phyloP scores from a whole-genome alignment of 2,329 filamentous ascomycete genomes.

The Fusarium pseudograminearum region DNA sequence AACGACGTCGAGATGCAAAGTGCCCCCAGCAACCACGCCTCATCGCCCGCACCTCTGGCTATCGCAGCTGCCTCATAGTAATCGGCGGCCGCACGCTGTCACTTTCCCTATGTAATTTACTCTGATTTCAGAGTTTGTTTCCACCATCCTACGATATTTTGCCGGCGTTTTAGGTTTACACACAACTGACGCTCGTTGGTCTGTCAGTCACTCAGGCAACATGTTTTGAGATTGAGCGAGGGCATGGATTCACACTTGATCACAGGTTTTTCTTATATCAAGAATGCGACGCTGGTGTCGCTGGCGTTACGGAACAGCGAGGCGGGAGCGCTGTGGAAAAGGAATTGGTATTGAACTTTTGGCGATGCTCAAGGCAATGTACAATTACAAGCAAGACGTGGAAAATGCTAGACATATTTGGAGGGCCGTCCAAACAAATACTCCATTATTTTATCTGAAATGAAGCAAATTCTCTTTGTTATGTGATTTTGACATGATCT shows the following conservation, averaged over 20 bases:
- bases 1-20: slow-evolving; percentile 67
- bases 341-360: slow-evolving; percentile 22
- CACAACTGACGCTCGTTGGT: slow-evolving; percentile 30
- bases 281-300: slow-evolving; percentile 46
- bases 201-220: slow-evolving; percentile 15
- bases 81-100: neutral
- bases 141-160: slow-evolving; percentile 29
- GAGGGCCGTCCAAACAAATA: slow-evolving; percentile 19
- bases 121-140: slow-evolving; percentile 28
- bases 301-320: slow-evolving; percentile 48
- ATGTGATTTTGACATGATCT: neutral
- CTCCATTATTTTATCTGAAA: slow-evolving; percentile 2
- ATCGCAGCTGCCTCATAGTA: slow-evolving; percentile 59
- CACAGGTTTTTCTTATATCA: slow-evolving; percentile 6
- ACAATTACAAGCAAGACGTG: slow-evolving; percentile 24
- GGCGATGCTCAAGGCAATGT: slow-evolving; percentile 27
- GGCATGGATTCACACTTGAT: slow-evolving; percentile 23
- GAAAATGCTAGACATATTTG: slow-evolving; percentile 27
- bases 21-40: slow-evolving; percentile 62
- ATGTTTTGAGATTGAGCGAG: slow-evolving; percentile 26
- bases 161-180: slow-evolving; percentile 35
- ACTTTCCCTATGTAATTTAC: slow-evolving; percentile 6
- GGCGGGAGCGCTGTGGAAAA: slow-evolving; percentile 36
- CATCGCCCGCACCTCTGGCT: slow-evolving; percentile 64
- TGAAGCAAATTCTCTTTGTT: neutral